A percentile compares a stretch with the other conserved stretches of the same genome.
Evolutionary conservation across 352 stramenopile genomes (phyloP).

Genomic region (Globisporangium cystogenes): DNA sequence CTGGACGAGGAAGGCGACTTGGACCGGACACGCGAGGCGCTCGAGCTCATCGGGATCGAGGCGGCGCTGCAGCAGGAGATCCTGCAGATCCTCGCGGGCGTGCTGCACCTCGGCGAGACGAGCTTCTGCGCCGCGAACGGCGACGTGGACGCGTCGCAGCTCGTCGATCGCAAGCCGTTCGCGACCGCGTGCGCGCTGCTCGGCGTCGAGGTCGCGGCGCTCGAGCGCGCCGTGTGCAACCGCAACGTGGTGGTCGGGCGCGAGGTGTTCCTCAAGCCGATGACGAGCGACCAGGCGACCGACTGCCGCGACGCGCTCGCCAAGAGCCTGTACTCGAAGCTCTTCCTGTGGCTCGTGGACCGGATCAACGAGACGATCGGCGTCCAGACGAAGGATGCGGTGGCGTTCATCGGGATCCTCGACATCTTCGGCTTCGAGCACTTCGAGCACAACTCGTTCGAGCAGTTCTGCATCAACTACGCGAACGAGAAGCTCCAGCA

Average conservation of each 20-base stretch:
- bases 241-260: slow-evolving; percentile 79
- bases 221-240: slow-evolving; percentile 71
- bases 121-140: slow-evolving; percentile 54
- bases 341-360: slow-evolving; percentile 92
- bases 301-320: slow-evolving; percentile 90
- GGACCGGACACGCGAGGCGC: slow-evolving; percentile 48
- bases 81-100: slow-evolving; percentile 89
- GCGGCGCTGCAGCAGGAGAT: slow-evolving; percentile 86
- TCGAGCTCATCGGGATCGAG: slow-evolving; percentile 82
- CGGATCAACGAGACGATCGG: slow-evolving; percentile 90
- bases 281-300: slow-evolving; percentile 57
- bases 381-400: slow-evolving; percentile 57
- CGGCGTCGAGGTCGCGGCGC: slow-evolving; percentile 79
- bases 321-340: slow-evolving; percentile 91
- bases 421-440: slow-evolving; percentile 99
- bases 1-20: slow-evolving; percentile 66
- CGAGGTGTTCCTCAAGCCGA: slow-evolving; percentile 47
- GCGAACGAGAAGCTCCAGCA: slow-evolving; percentile 82
- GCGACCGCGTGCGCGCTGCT: slow-evolving; percentile 79
- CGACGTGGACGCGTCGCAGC: slow-evolving; percentile 33
- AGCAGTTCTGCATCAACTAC: slow-evolving; percentile 85
- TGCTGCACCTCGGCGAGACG: slow-evolving; percentile 95
- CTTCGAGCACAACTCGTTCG: slow-evolving; percentile 94
- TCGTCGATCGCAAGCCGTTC: slow-evolving; percentile 56
- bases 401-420: slow-evolving; percentile 91